Evolutionary conservation across 129 eudicot species (phyloP).

Genomic region (Escallonia herrerae): DNA sequence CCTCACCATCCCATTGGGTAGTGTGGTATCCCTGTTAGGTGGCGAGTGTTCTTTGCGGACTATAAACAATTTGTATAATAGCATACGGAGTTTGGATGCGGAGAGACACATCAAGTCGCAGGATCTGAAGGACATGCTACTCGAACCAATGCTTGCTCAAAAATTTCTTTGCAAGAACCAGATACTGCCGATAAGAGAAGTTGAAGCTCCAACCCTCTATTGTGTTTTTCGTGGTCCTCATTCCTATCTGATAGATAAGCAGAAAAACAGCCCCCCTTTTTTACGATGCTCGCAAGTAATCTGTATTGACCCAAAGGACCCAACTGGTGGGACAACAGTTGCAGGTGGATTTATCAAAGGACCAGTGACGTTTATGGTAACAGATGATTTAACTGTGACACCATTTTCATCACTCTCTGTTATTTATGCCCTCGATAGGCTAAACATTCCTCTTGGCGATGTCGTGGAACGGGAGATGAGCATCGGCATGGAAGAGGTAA

Average conservation of each 20-base stretch:
- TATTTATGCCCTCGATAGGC: slow-evolving; percentile 19
- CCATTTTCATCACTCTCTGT: slow-evolving; percentile 12
- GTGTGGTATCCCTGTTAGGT: slow-evolving; percentile 6
- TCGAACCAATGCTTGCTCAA: slow-evolving; percentile 19
- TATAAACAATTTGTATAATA: slow-evolving; percentile 27
- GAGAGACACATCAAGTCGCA: slow-evolving; percentile 27
- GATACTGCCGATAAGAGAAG: slow-evolving; percentile 5
- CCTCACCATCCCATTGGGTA: slow-evolving; percentile 35
- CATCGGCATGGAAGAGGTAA: slow-evolving; percentile 37
- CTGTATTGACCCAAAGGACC: slow-evolving; percentile 20
- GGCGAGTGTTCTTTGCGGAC: slow-evolving; percentile 9
- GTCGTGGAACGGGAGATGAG: slow-evolving; percentile 28
- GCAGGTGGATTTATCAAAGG: background rate
- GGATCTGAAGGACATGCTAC: slow-evolving; percentile 20
- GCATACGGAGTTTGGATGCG: slow-evolving; percentile 20
- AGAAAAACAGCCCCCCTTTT: background rate
- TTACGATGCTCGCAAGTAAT: background rate
- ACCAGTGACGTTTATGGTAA: slow-evolving; percentile 19
- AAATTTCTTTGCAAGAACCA: slow-evolving; percentile 20
- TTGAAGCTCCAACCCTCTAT: background rate
- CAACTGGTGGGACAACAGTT: too few species aligned
- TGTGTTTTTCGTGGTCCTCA: too few species aligned
- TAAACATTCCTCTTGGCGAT: slow-evolving; percentile 22
- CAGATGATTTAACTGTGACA: slow-evolving; percentile 26
- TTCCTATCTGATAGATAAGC: background rate